These are phyloP conservation scores for Globisporangium yorkense DNA, from an alignment of 352 stramenopile genomes.

Conservation along the genomic window DNA sequence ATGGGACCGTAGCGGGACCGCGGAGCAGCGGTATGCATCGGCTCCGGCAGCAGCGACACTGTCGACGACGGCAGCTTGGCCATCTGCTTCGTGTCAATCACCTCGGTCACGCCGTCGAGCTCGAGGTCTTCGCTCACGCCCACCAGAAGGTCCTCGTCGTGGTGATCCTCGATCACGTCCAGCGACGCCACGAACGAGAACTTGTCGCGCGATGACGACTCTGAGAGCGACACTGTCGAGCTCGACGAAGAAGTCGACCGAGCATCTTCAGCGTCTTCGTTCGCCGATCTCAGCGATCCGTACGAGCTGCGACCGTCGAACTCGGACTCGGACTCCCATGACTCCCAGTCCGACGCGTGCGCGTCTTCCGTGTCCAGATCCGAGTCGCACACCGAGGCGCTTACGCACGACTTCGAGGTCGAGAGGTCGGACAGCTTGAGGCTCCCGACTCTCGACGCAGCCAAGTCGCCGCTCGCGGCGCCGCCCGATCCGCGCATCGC, in stretches of 20 bases:
- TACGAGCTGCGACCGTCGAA: slow-evolving; percentile 1
- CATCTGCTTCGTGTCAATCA: slow-evolving; percentile 52
- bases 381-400: slow-evolving; percentile 7
- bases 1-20: background rate
- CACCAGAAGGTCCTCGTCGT: slow-evolving; percentile 18
- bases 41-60: background rate
- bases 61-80: slow-evolving; percentile 8
- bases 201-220: slow-evolving; percentile 21
- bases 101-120: slow-evolving; percentile 26
- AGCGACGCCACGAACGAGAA: slow-evolving; percentile 33
- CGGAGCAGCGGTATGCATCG: background rate
- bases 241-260: slow-evolving; percentile 4
- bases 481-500: slow-evolving; percentile 31
- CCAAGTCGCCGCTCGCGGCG: slow-evolving; percentile 4
- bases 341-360: slow-evolving; percentile 8
- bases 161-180: slow-evolving; percentile 38
- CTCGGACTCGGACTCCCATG: slow-evolving; percentile 11
- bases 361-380: slow-evolving; percentile 6
- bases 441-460: background rate
- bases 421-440: slow-evolving; percentile 4
- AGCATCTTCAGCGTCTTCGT: background rate
- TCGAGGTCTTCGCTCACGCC: slow-evolving; percentile 20
- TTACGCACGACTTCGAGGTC: slow-evolving; percentile 1
- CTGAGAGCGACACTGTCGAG: slow-evolving; percentile 7
- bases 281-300: slow-evolving; percentile 2